phyloP scores from a whole-genome alignment of 2,329 filamentous ascomycete genomes.

The Rugonectria rugulosa region DNA sequence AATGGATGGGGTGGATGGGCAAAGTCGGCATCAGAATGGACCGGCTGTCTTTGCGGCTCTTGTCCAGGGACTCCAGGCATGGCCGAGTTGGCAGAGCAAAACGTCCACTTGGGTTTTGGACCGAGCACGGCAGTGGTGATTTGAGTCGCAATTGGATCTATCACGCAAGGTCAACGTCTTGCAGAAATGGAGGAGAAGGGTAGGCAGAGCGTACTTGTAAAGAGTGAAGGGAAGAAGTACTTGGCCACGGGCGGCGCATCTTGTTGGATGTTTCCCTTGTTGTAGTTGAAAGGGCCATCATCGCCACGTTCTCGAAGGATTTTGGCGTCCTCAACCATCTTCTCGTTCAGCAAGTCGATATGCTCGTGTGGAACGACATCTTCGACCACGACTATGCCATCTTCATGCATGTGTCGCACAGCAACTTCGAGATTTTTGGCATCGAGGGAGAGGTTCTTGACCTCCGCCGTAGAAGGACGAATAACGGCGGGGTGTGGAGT shows the following conservation, averaged over 20 bases:
- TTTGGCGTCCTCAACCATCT: constrained; percentile 66
- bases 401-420: constrained; percentile 57
- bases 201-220: constrained; percentile 55
- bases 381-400: constrained; percentile 65
- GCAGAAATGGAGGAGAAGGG: background rate
- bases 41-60: constrained; percentile 57
- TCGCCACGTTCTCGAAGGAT: constrained; percentile 59
- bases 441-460: constrained; percentile 47
- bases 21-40: constrained; percentile 68
- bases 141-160: constrained; percentile 63
- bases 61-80: constrained; percentile 56
- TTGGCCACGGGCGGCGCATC: constrained; percentile 61
- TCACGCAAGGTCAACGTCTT: constrained; percentile 1
- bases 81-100: constrained; percentile 65
- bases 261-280: constrained; percentile 68
- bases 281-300: constrained; percentile 68
- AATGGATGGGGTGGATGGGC: constrained; percentile 62
- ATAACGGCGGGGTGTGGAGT: constrained; percentile 30
- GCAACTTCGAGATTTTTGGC: constrained; percentile 63
- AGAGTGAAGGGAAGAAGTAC: constrained; percentile 59
- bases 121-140: constrained; percentile 63
- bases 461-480: constrained; percentile 51
- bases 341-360: constrained; percentile 63
- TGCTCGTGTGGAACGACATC: constrained; percentile 57
- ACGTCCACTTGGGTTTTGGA: constrained; percentile 62